Evolutionary conservation across 2,329 filamentous ascomycete genomes (phyloP), one percentile per base, ranked within the genome.

Genomic region (Endocalyx cinctus): DNA sequence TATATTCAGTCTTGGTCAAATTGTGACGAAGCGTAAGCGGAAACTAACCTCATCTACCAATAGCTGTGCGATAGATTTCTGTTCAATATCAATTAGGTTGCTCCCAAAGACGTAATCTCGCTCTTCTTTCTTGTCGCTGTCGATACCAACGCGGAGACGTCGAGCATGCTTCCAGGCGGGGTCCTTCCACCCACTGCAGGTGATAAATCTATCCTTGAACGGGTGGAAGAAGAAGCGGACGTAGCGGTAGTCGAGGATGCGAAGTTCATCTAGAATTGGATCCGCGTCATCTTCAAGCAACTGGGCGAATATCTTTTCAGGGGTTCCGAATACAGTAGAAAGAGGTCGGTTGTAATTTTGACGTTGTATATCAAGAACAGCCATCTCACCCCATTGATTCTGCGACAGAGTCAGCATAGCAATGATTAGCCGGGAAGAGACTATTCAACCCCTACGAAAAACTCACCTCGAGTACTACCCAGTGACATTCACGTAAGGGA

Each of bases 381-480:
- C 71, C 59, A 97, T 84, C 59, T 97, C 90, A 31, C 85, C 84
- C 90, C 92, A 97, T 72, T 97, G 88, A 52, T 98, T 96, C 73
- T 83, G 55, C 36, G 38, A 36, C 11, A 30, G 22, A 16, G 37
- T 48, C 16, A 46, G 33, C 6, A 42, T 10, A 18, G 14, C 16
- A 12, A n/a, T n/a, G n/a, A n/a, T n/a, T n/a, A n/a, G n/a, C n/a
- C n/a, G n/a, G n/a, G n/a, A n/a, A n/a, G n/a, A n/a, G n/a, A n/a
- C n/a, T n/a, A n/a, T n/a, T n/a, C n/a, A n/a, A n/a, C n/a, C n/a
- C n/a, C n/a, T n/a, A n/a, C n/a, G n/a, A n/a, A 23, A 23, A 17
- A 58, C 72, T 60, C 47, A 81, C 77, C 68, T 96, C 92, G 43
- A 97, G 77, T 17, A 94, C 89, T 27, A 95, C 82, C 92, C 94